Conservation (phyloP, 1,284 basidiomycete genomes). For the Cutaneotrichosporon dermatis region DNA sequence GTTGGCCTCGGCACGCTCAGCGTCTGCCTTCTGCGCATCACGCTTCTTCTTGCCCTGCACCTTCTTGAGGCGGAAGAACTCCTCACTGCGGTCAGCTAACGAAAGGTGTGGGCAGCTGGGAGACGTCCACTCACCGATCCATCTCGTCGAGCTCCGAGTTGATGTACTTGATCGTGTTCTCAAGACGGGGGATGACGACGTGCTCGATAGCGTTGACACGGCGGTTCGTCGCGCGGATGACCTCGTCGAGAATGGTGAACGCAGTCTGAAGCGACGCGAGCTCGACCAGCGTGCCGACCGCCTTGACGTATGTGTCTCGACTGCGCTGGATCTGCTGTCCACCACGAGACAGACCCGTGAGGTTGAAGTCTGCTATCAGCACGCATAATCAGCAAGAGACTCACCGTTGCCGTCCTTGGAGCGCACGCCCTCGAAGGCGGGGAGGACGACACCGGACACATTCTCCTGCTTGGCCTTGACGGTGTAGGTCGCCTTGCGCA, state of each 20-base stretch:
- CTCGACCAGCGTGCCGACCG: conserved; percentile 93
- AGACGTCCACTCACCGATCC: conserved; percentile 59
- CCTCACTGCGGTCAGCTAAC: conserved; percentile 55
- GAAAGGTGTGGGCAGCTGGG: background rate
- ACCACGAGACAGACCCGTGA: conserved; percentile 95
- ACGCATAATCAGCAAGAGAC: conserved; percentile 26
- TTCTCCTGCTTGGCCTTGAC: conserved; percentile 97
- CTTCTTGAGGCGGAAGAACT: conserved; percentile 95
- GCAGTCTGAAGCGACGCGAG: conserved; percentile 95
- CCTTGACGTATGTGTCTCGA: conserved; percentile 94
- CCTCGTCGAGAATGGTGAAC: conserved; percentile 97
- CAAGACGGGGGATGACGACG: conserved; percentile 89
- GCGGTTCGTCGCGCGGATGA: conserved; percentile 96
- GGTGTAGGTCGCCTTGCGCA: conserved; percentile 72
- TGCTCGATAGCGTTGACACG: conserved; percentile 99
- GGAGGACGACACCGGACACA: conserved; percentile 94
- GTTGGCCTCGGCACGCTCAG: conserved; percentile 29
- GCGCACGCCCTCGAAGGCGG: conserved; percentile 87
- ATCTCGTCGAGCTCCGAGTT: conserved; percentile 95
- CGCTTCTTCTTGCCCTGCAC: conserved; percentile 97
- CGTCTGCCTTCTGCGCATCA: conserved; percentile 51
- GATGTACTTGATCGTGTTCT: conserved; percentile 97
- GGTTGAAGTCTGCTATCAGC: conserved; percentile 71
- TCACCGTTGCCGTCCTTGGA: conserved; percentile 68
- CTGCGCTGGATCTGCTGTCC: conserved; percentile 93